Evolutionary conservation across 441 rosid genomes (phyloP), one percentile per base, ranked within the genome.

Genomic region (Erysimum cheiri): DNA sequence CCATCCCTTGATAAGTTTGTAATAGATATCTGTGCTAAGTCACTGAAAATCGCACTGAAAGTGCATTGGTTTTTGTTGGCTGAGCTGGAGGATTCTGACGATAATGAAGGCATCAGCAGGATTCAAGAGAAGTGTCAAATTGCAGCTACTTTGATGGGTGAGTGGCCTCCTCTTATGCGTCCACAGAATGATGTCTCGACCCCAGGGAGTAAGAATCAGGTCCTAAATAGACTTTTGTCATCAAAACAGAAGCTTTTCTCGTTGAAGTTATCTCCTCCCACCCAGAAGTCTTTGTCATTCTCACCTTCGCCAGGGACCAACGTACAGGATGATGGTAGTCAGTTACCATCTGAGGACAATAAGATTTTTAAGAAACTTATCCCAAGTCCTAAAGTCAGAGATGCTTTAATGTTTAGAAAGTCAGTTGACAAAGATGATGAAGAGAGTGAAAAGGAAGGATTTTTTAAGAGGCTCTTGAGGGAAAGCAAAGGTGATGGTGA

Each of bases 1-100:
- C 99, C 98, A 0, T 92, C 98, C 49, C 78, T 95, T 85, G 99
- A 95, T 76, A 95, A 92, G 85, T 95, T 95, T 81, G 96, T 92
- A n/a, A 90, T 92, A 40, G 98, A 95, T 71, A 83, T 88, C 49
- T 89, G 97, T 80, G 87, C 90, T 0, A 91, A 88, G 81, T 92
- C 99, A 3, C 78, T 90, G 54, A 84, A 87, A 75, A 92, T 95
- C 26, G 95, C 99, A 14, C 46, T 95, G 78, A 95, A 95, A 77
- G 98, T 95, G 87, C 96, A 95, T 70, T 92, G 99, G 99, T 89
- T 92, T 72, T 79, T 95, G 85, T 75, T 95, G 86, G 98, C 97
- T 1, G 99, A 92, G 86, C 83, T 95, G 17, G 98, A 92, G 85
- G 98, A 92, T 78, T 82, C 80, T 0, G 98, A 95, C 77, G 99